These are phyloP conservation scores for Leccinellum luteum DNA, from an alignment of 768 basidiomycete species.

Conservation along the genomic window DNA sequence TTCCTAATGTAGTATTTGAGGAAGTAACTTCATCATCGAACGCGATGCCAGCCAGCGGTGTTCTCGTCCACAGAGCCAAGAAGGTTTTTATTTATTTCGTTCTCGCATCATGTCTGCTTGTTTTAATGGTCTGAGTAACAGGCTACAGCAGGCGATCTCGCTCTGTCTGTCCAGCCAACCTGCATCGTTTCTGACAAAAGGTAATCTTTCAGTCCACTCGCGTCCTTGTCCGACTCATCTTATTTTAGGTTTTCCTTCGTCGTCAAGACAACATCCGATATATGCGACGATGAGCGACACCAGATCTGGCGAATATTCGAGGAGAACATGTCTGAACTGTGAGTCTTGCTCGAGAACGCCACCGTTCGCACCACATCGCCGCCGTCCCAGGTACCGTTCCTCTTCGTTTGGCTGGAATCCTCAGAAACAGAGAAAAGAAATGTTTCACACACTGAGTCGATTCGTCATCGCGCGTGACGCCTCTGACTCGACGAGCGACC, in stretches of 20 bases:
- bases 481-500: slow-evolving; percentile 13
- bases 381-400: slow-evolving; percentile 43
- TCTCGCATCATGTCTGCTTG: background rate
- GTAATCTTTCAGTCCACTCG: slow-evolving; percentile 8
- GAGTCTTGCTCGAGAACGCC: slow-evolving; percentile 4
- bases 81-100: slow-evolving; percentile 29
- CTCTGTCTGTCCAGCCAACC: slow-evolving; percentile 12
- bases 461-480: slow-evolving; percentile 46
- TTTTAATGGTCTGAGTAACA: slow-evolving; percentile 3
- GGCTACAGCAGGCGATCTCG: slow-evolving; percentile 24
- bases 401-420: slow-evolving; percentile 73
- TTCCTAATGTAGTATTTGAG: background rate
- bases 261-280: slow-evolving; percentile 27
- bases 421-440: slow-evolving; percentile 49
- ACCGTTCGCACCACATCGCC: background rate
- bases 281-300: slow-evolving; percentile 36
- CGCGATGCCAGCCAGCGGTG: slow-evolving; percentile 12
- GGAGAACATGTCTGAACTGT: slow-evolving; percentile 56
- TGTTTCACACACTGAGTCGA: slow-evolving; percentile 59
- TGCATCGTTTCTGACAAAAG: slow-evolving; percentile 8
- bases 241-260: slow-evolving; percentile 23
- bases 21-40: background rate
- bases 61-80: slow-evolving; percentile 30
- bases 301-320: slow-evolving; percentile 54
- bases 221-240: background rate